Conservation (phyloP, 208 protist species). For the Leishmania tropica region DNA sequence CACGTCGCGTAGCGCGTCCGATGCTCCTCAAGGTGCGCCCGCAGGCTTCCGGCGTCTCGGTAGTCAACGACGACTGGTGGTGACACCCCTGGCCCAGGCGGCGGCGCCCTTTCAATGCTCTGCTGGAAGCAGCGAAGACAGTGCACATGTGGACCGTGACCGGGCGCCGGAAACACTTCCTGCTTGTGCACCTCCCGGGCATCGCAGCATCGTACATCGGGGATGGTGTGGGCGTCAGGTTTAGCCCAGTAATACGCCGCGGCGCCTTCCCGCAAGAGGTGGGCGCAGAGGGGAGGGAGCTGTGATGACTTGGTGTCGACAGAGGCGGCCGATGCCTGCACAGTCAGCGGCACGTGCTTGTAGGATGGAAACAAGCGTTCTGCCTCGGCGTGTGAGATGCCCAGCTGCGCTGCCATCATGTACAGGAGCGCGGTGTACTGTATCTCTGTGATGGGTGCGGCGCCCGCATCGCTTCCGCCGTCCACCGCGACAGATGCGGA, state of each 20-base stretch:
- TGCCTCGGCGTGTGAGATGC: constrained; percentile 9
- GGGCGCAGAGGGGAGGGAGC: constrained; percentile 41
- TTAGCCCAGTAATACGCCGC: constrained; percentile 12
- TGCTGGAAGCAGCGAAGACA: constrained; percentile 53
- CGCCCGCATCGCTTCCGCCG: constrained; percentile 2
- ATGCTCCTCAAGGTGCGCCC: constrained; percentile 28
- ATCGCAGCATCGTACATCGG: constrained; percentile 32
- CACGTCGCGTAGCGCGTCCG: constrained; percentile 23
- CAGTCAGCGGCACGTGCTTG: neutral
- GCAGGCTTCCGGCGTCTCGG: constrained; percentile 21
- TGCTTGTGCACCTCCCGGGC: constrained; percentile 18
- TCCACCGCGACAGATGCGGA: constrained; percentile 1
- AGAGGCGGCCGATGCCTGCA: neutral
- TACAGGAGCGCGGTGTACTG: constrained; percentile 32
- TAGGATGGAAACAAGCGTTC: constrained; percentile 22
- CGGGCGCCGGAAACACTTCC: constrained; percentile 18
- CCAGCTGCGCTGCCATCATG: constrained; percentile 27
- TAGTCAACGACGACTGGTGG: constrained; percentile 36
- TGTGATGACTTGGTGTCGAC: neutral
- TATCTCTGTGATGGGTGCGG: constrained; percentile 13
- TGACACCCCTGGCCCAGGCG: constrained; percentile 23
- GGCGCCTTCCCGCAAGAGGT: constrained; percentile 54
- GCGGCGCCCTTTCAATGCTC: constrained; percentile 7
- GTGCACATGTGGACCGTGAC: constrained; percentile 42
- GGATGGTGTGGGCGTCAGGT: constrained; percentile 12